phyloP scores from a whole-genome alignment of 2,329 filamentous ascomycete species.

The Ophiocordyceps australis region DNA sequence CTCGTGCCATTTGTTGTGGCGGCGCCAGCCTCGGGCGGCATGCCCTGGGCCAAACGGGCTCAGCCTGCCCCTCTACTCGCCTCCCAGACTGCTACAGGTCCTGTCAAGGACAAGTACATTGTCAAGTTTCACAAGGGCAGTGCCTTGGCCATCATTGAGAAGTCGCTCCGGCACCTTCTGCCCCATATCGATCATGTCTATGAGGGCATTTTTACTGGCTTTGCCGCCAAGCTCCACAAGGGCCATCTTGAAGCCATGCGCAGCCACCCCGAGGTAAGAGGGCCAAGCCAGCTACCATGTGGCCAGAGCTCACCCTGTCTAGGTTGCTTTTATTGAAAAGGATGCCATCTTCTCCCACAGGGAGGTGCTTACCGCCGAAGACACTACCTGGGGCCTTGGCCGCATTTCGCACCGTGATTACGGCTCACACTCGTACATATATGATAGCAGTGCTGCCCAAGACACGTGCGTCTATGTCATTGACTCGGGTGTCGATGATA shows the following conservation, averaged over 20 bases:
- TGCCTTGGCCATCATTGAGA: neutral
- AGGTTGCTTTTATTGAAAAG: constrained; percentile 13
- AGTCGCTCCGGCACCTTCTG: neutral
- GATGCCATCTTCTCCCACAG: constrained; percentile 9
- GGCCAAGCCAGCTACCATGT: neutral
- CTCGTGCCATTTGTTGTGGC: no score
- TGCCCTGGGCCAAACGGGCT: no score
- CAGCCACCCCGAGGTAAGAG: constrained; percentile 3
- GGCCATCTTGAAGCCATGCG: constrained; percentile 4
- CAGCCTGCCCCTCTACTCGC: no score
- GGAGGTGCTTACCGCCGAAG: constrained; percentile 7
- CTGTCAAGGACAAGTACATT: no score
- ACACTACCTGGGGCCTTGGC: constrained; percentile 8
- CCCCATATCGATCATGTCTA: neutral
- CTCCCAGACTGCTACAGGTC: no score
- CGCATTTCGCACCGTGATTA: constrained; percentile 6
- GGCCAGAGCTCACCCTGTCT: neutral
- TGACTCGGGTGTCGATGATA: constrained; percentile 1
- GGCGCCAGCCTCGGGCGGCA: no score
- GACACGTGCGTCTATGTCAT: constrained; percentile 1
- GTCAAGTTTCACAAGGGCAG: constrained; percentile 1
- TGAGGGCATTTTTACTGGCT: constrained; percentile 4
- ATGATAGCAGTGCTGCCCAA: constrained; percentile 11
- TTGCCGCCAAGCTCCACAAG: constrained; percentile 4
- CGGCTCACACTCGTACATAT: constrained; percentile 10